Conservation (phyloP, 208 protist species). For the Blastocrithidia nonstop region DNA sequence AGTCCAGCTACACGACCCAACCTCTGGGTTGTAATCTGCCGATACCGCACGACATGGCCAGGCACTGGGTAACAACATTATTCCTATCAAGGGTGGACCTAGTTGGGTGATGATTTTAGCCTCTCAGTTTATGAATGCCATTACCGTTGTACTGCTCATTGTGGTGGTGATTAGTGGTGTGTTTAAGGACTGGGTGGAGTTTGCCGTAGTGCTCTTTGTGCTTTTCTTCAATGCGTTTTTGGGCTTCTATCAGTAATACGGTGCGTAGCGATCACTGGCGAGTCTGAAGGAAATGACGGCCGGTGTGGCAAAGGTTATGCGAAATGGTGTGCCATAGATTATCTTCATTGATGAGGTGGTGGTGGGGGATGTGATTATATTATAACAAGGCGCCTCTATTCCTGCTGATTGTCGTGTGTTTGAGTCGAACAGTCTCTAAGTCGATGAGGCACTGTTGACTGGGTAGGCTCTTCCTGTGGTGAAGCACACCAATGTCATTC, state of each 20-base stretch:
- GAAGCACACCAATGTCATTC: conserved; percentile 72
- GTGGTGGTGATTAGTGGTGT: conserved; percentile 66
- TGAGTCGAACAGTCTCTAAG: conserved; percentile 59
- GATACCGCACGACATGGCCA: conserved; percentile 35
- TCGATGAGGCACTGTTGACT: conserved; percentile 90
- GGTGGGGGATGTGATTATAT: conserved; percentile 91
- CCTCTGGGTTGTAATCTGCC: conserved; percentile 18
- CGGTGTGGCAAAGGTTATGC: conserved; percentile 78
- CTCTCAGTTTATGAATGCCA: conserved; percentile 73
- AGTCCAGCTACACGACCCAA: conserved; percentile 43
- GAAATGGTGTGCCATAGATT: conserved; percentile 72
- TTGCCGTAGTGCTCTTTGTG: conserved; percentile 68
- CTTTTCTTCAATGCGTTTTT: conserved; percentile 77
- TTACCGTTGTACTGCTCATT: conserved; percentile 69
- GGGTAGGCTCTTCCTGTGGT: conserved; percentile 80
- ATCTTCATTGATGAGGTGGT: conserved; percentile 90
- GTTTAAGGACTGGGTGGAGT: conserved; percentile 79
- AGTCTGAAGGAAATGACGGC: conserved; percentile 80
- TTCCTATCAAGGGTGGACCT: conserved; percentile 59
- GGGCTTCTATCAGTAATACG: conserved; percentile 82
- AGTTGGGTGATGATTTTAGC: conserved; percentile 47
- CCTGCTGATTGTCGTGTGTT: conserved; percentile 92
- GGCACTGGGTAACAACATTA: conserved; percentile 63
- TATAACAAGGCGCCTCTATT: conserved; percentile 86
- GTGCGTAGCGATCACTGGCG: conserved; percentile 66